Evolutionary conservation across 306 rosid species (phyloP), one percentile per base, ranked within the genome.

Genomic region (Begonia masoniana): DNA sequence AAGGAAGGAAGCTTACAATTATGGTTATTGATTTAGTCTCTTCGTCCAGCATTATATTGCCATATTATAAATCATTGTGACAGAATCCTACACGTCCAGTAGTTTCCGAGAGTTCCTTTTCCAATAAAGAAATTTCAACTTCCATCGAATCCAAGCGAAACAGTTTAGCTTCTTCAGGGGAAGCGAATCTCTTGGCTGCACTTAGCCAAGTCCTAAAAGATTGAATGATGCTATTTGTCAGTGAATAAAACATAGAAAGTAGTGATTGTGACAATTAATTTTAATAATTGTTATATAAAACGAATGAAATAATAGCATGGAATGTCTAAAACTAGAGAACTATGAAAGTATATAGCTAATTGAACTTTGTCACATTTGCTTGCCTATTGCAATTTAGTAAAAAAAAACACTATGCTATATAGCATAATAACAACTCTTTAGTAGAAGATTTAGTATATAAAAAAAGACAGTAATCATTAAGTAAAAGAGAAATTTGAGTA

Each of bases 31-130:
- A 74, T 58, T 72, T 74, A 61, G 75, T 74, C 83, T 74, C 73
- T 70, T 83, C 91, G 39, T 87, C 83, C 24, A 87, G 77, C 91
- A 87, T 81, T 62, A 87, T 78, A 70, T 87, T 87, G 17, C 96
- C 96, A 61, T 87, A 87, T 57, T 87, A 94, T 57, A 83, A 58
- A 76, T 87, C 94, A 64, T 83, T 87, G 81, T 87, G 96, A 75
- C 96, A 83, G 75, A 87, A 87, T 53, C 85, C 85, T 42, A 81
- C 74, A 14, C 3, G 55, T 65, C n/a, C 74, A 68, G 62, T 31
- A 45, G 62, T 7, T 6, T 58, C 66, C 47, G 82, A 67, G 10
- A 83, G 71, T 21, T 78, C 75, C 75, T 76, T 78, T 65, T 83
- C 94, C 83, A 87, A 63, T 46, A 73, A 9, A 6, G 76, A 62